Conservation (phyloP, 495 filamentous ascomycete genomes). For the Letharia lupina region DNA sequence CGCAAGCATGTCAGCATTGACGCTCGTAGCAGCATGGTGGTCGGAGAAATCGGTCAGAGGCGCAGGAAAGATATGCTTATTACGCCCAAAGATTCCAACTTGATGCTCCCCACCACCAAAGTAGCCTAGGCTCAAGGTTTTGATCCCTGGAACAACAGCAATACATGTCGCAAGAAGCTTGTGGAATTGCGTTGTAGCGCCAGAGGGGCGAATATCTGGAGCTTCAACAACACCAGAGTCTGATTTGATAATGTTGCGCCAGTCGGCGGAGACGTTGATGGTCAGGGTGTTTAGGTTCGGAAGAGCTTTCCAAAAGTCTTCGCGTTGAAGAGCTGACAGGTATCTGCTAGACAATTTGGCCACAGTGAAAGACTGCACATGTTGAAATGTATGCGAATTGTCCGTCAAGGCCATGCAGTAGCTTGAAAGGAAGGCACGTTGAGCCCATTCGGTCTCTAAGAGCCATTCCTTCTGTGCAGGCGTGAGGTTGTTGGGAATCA, state of each 20-base stretch:
- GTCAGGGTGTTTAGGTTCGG: constrained; percentile 36
- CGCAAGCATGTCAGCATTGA: constrained; percentile 30
- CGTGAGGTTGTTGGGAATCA: constrained; percentile 40
- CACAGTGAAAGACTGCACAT: constrained; percentile 41
- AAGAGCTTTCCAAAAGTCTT: constrained; percentile 46
- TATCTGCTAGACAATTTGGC: constrained; percentile 44
- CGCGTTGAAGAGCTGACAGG: constrained; percentile 34
- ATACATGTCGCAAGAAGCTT: constrained; percentile 37
- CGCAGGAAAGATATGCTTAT: constrained; percentile 43
- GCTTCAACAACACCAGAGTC: constrained; percentile 33
- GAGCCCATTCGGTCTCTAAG: constrained; percentile 49
- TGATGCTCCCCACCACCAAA: constrained; percentile 49
- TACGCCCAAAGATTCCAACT: constrained; percentile 43
- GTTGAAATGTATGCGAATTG: constrained; percentile 35
- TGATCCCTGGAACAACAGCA: constrained; percentile 33
- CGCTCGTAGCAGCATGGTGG: constrained; percentile 34
- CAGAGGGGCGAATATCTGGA: constrained; percentile 34
- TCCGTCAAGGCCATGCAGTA: constrained; percentile 47
- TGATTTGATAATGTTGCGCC: constrained; percentile 39
- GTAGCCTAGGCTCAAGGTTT: constrained; percentile 47
- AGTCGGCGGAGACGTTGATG: constrained; percentile 46
- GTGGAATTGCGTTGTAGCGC: constrained; percentile 36
- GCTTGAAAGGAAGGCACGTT: constrained; percentile 48
- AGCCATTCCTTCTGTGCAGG: constrained; percentile 50
- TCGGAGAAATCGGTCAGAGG: constrained; percentile 26